Evolutionary conservation across 2,329 filamentous ascomycete genomes (phyloP).

Genomic region (Diaporthe ilicicola): DNA sequence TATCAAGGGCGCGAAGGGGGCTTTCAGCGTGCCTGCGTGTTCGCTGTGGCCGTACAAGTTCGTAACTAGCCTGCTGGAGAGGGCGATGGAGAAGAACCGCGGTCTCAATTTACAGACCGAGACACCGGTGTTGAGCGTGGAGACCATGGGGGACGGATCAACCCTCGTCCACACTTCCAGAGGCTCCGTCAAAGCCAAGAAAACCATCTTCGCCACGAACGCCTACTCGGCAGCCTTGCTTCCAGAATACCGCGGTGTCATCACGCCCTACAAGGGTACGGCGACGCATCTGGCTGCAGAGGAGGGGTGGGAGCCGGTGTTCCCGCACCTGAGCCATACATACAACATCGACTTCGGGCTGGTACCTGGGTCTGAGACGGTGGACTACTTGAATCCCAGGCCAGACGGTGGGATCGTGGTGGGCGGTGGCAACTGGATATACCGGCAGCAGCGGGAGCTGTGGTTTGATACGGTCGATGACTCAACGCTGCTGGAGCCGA

Average conservation of each 20-base stretch:
- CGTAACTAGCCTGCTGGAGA: constrained; percentile 28
- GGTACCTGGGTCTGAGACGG: constrained; percentile 3
- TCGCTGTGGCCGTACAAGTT: constrained; percentile 33
- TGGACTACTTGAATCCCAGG: constrained; percentile 33
- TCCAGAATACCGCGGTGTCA: constrained; percentile 24
- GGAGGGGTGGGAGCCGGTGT: constrained; percentile 12
- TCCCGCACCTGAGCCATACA: constrained; percentile 31
- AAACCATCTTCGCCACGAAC: constrained; percentile 29
- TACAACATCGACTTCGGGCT: constrained; percentile 32
- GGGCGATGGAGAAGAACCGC: neutral
- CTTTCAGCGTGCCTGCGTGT: constrained; percentile 20
- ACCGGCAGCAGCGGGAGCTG: constrained; percentile 13
- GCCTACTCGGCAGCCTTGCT: constrained; percentile 27
- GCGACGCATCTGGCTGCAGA: constrained; percentile 29
- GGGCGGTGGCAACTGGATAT: constrained; percentile 32
- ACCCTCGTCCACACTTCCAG: constrained; percentile 21
- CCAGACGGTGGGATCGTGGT: constrained; percentile 33
- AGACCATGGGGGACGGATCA: neutral
- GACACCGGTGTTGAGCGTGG: constrained; percentile 26
- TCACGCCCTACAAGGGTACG: constrained; percentile 29
- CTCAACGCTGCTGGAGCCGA: constrained; percentile 36
- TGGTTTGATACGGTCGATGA: constrained; percentile 36
- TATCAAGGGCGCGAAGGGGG: constrained; percentile 19
- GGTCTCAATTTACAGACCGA: constrained; percentile 29
- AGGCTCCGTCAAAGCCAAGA: constrained; percentile 16